Evolutionary conservation across 2,329 filamentous ascomycete species (phyloP).

Genomic region (Ophiostoma sp.): DNA sequence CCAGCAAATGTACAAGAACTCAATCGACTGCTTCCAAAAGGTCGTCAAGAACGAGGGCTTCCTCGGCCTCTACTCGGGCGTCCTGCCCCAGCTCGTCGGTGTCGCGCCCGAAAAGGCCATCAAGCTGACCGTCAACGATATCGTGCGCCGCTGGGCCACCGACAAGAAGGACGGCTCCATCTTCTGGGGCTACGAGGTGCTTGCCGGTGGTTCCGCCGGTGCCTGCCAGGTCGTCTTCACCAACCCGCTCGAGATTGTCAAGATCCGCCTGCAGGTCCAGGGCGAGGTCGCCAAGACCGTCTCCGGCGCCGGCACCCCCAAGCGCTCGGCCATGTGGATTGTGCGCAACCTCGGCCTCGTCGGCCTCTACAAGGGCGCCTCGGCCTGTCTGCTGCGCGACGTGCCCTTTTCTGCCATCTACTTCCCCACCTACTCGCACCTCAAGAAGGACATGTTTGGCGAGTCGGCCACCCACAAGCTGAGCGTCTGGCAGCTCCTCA

Average conservation of each 20-base stretch:
- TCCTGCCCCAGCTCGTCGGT: conserved; percentile 89
- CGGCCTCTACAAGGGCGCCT: conserved; percentile 94
- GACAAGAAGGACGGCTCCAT: conserved; percentile 67
- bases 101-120: conserved; percentile 99
- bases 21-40: conserved; percentile 88
- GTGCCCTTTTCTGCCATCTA: conserved; percentile 98
- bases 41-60: conserved; percentile 90
- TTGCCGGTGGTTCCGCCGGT: conserved; percentile 86
- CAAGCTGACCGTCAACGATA: conserved; percentile 96
- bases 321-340: conserved; percentile 95
- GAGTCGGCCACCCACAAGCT: conserved; percentile 83
- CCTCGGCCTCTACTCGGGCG: conserved; percentile 85
- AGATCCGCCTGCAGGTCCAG: conserved; percentile 96
- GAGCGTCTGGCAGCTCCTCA: conserved; percentile 82
- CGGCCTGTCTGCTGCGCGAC: conserved; percentile 88
- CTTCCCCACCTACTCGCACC: conserved; percentile 92
- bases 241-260: conserved; percentile 97
- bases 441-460: conserved; percentile 92
- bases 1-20: conserved; percentile 92
- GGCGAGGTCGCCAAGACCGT: conserved; percentile 88
- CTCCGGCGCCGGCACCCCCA: conserved; percentile 70
- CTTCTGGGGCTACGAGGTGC: conserved; percentile 62
- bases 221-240: conserved; percentile 98
- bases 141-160: conserved; percentile 72
- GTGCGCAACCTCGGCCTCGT: conserved; percentile 89